Evolutionary conservation across 495 filamentous ascomycete species (phyloP).

Genomic region (Neurospora terricola): DNA sequence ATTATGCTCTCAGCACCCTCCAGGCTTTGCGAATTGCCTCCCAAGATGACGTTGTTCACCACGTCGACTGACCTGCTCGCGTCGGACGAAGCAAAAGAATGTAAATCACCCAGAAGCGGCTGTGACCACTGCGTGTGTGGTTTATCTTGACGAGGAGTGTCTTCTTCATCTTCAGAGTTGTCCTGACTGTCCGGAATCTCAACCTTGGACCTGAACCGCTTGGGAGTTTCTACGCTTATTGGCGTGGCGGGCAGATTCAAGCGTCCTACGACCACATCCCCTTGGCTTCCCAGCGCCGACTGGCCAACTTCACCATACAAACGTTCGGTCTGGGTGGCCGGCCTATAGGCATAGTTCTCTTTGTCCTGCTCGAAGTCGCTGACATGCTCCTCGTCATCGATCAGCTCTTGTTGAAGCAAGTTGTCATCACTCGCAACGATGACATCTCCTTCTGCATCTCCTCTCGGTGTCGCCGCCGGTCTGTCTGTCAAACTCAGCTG

Average conservation of each 20-base stretch:
- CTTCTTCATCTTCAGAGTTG: not conserved
- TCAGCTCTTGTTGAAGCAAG: slow-evolving; percentile 36
- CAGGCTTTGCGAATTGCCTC: slow-evolving; percentile 32
- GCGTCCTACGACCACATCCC: slow-evolving; percentile 29
- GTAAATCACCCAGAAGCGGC: slow-evolving; percentile 1
- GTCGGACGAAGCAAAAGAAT: slow-evolving; percentile 9
- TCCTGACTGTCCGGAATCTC: slow-evolving; percentile 32
- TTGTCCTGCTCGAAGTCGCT: slow-evolving; percentile 29
- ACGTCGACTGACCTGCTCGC: slow-evolving; percentile 22
- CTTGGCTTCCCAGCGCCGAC: slow-evolving; percentile 56
- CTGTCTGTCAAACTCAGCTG: slow-evolving; percentile 54
- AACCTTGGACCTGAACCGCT: slow-evolving; percentile 16
- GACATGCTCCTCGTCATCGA: slow-evolving; percentile 19
- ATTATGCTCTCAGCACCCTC: slow-evolving; percentile 34
- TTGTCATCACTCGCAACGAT: slow-evolving; percentile 17
- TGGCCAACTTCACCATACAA: slow-evolving; percentile 75
- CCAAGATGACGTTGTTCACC: slow-evolving; percentile 27
- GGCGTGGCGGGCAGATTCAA: slow-evolving; percentile 36
- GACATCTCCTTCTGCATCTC: slow-evolving; percentile 1
- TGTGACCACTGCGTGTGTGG: slow-evolving; percentile 9
- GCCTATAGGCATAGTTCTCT: slow-evolving; percentile 31
- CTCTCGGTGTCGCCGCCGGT: slow-evolving; percentile 5
- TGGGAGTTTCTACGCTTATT: slow-evolving; percentile 21
- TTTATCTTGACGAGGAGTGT: slow-evolving; percentile 17
- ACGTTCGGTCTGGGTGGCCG: slow-evolving; percentile 33